Evolutionary conservation across 306 rosid species (phyloP).

Genomic region (Delonix regia): DNA sequence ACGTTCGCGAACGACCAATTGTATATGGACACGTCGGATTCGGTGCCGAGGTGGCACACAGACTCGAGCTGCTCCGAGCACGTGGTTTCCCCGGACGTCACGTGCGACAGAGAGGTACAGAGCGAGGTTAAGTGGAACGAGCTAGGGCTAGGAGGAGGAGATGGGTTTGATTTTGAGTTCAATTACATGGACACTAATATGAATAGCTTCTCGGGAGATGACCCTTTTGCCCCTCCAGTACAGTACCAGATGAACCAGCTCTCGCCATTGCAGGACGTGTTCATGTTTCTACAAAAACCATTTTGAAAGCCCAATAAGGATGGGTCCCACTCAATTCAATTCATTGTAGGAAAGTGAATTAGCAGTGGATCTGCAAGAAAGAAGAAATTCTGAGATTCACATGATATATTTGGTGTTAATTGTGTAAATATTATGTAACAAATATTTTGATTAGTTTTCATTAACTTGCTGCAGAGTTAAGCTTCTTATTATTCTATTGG

Average conservation of each 20-base stretch:
- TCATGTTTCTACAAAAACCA: slow-evolving; percentile 51
- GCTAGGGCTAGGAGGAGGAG: slow-evolving; percentile 36
- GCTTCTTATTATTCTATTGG: slow-evolving; percentile 29
- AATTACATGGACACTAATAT: slow-evolving; percentile 46
- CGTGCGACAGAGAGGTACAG: slow-evolving; percentile 77
- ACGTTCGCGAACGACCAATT: slow-evolving; percentile 40
- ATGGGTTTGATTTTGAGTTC: slow-evolving; percentile 47
- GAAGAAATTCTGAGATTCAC: background rate
- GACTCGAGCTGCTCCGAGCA: slow-evolving; percentile 80
- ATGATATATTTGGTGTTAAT: background rate
- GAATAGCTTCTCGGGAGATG: slow-evolving; percentile 38
- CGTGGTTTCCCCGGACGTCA: slow-evolving; percentile 72
- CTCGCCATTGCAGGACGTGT: slow-evolving; percentile 66
- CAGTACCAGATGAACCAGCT: slow-evolving; percentile 62
- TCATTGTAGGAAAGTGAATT: slow-evolving; percentile 31
- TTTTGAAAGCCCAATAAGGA: slow-evolving; percentile 31
- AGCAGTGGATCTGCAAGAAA: too few species aligned
- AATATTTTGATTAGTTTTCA: background rate
- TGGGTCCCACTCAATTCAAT: slow-evolving; percentile 22
- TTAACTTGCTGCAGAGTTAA: background rate
- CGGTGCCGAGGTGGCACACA: slow-evolving; percentile 62
- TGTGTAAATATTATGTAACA: background rate
- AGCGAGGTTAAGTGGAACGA: slow-evolving; percentile 69
- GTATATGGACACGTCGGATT: slow-evolving; percentile 62
- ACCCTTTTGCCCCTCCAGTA: slow-evolving; percentile 57